Conservation (phyloP, 768 basidiomycete genomes). For the Plicaturopsis crispa region DNA sequence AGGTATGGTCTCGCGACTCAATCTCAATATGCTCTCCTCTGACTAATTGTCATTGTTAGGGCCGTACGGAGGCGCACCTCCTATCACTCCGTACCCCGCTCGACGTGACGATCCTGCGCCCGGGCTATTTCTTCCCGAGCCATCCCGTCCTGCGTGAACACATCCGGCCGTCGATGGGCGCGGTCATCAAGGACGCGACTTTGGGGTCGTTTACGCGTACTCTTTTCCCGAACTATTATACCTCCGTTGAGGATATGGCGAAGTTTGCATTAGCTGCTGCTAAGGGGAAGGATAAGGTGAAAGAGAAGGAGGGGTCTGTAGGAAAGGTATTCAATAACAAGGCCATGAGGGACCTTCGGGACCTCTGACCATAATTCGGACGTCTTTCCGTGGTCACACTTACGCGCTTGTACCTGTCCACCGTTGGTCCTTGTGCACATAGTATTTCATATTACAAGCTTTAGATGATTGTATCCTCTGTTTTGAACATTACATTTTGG, state of each 20-base stretch:
- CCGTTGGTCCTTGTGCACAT: no score
- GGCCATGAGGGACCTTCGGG: no score
- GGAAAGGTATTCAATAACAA: no score
- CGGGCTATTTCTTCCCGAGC: slow-evolving; percentile 26
- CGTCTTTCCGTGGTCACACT: no score
- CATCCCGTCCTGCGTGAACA: slow-evolving; percentile 18
- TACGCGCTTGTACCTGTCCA: no score
- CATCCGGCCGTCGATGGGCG: slow-evolving; percentile 12
- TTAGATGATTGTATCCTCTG: no score
- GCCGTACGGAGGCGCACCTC: slow-evolving; percentile 22
- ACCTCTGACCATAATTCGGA: no score
- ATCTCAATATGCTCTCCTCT: neutral
- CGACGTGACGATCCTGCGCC: slow-evolving; percentile 21
- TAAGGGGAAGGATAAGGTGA: no score
- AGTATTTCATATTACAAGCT: no score
- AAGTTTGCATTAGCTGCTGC: slow-evolving; percentile 11
- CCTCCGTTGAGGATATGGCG: slow-evolving; percentile 13
- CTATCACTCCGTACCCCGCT: slow-evolving; percentile 13
- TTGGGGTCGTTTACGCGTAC: slow-evolving; percentile 9
- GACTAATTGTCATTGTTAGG: slow-evolving; percentile 11
- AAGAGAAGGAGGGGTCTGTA: no score
- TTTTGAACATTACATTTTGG: no score
- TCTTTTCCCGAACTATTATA: slow-evolving; percentile 12
- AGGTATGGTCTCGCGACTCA: slow-evolving; percentile 19
- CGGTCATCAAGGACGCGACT: slow-evolving; percentile 8